Base-by-base conservation (phyloP, 345 rosid genomes). In the Acer yangbiense region DNA sequence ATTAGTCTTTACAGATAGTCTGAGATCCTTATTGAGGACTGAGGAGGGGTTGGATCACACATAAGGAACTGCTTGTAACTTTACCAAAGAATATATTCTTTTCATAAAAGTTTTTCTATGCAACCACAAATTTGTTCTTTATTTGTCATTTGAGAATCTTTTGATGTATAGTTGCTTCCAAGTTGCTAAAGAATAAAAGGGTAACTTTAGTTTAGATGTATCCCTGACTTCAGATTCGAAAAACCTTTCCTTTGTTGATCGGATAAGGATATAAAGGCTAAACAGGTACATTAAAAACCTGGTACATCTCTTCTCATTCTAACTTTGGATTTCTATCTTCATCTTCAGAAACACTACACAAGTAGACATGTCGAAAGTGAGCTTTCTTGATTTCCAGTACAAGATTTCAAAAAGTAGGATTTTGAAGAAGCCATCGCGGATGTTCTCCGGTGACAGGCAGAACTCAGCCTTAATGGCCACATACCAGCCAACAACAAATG, bases 341-440 rank as follows among this genome's bases (percentile, higher is more conserved):
- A 35, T 35, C 27, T 18, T n/a, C 0, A 35, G 11, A 44, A 60
- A 74, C 41, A 25, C 60, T 16, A 23, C 39, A 35, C 39, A 4
- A 4, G 14, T 46, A 27, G 73, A 77, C 9, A 91, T 92, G 95
- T 72, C 91, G 5, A 91, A 79, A 25, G 58, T 80, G 55, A 85
- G 86, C 65, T 90, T 89, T 77, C 94, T 93, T 11, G 97, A 92
- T 77, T 84, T 91, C 75, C 92, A 89, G 61, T 89, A 92, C 89
- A 92, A 85, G 84, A 89, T 92, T 14, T 95, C 90, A 0, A 88
- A 84, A 82, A 92, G 77, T 79, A 89, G 83, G 83, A 73, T 85
- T 55, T 71, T 85, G 77, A 67, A 87, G 65, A 92, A 83, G 77
- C 91, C 97, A 3, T 90, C 93, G 14, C 87, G 92, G 17, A 69